phyloP scores from a whole-genome alignment of 148 eudicot species.

The Chenopodium album region DNA sequence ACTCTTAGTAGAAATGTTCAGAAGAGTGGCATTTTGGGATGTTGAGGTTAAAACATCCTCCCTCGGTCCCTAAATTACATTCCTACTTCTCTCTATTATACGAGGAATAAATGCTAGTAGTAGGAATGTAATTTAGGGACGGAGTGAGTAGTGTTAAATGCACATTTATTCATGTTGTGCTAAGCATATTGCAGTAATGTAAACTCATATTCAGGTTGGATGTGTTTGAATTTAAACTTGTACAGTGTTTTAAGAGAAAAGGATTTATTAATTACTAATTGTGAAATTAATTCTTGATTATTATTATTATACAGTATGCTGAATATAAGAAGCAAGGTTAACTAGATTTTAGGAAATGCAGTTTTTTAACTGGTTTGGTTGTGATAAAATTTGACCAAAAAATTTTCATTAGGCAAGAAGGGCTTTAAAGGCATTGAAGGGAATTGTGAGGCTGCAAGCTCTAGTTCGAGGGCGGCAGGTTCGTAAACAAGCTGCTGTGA shows the following conservation, averaged over 20 bases:
- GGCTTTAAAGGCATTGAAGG: slow-evolving; percentile 85
- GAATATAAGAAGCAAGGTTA: neutral
- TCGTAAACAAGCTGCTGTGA: slow-evolving; percentile 93
- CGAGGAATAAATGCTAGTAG: too few species aligned
- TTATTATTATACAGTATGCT: neutral
- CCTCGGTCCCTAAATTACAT: too few species aligned
- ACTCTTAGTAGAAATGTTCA: too few species aligned
- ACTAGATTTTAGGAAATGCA: neutral
- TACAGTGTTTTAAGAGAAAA: too few species aligned
- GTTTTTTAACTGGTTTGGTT: neutral
- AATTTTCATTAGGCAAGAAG: slow-evolving; percentile 60
- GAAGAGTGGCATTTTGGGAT: too few species aligned
- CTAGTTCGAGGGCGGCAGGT: slow-evolving; percentile 86
- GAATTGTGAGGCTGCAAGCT: slow-evolving; percentile 88
- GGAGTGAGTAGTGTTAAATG: too few species aligned
- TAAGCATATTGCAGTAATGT: too few species aligned
- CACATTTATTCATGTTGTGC: neutral
- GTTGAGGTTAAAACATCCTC: too few species aligned
- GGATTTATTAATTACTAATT: neutral
- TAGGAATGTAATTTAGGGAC: too few species aligned
- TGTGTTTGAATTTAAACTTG: neutral
- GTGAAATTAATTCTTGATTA: neutral
- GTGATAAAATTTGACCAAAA: neutral
- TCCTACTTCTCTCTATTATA: too few species aligned
- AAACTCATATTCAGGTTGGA: neutral